phyloP scores from a whole-genome alignment of 2,329 filamentous ascomycete species.

The Scortechinia acanthostroma region DNA sequence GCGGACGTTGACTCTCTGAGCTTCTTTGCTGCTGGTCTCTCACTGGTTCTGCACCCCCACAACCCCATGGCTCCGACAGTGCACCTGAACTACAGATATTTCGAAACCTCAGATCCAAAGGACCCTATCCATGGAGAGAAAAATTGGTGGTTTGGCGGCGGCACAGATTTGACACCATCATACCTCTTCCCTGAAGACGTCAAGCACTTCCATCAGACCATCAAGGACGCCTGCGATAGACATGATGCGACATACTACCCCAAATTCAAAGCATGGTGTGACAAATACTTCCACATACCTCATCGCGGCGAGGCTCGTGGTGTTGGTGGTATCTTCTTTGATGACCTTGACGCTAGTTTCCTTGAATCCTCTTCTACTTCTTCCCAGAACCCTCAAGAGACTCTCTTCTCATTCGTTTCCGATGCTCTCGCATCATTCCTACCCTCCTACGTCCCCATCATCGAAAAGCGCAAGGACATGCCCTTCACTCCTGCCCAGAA shows the following conservation, averaged over 20 bases:
- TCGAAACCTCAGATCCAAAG: conserved; percentile 84
- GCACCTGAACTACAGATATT: conserved; percentile 97
- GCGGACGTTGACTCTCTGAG: conserved; percentile 68
- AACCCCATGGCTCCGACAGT: conserved; percentile 98
- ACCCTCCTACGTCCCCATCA: conserved; percentile 82
- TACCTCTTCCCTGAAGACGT: conserved; percentile 97
- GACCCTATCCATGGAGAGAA: conserved; percentile 57
- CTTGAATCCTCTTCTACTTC: not conserved
- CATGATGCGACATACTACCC: conserved; percentile 90
- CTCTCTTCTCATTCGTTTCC: conserved; percentile 81
- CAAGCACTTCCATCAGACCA: conserved; percentile 88
- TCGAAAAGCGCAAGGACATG: conserved; percentile 85
- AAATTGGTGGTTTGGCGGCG: conserved; percentile 95
- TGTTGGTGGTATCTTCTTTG: conserved; percentile 95
- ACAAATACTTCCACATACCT: conserved; percentile 92
- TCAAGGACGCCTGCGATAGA: conserved; percentile 87
- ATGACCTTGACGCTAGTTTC: conserved; percentile 75
- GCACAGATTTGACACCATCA: conserved; percentile 83
- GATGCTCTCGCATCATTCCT: conserved; percentile 81
- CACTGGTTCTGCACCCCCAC: conserved; percentile 82
- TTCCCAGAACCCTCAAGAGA: conserved; percentile 71
- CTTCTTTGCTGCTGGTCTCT: conserved; percentile 92
- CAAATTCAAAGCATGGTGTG: conserved; percentile 95
- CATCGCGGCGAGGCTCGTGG: conserved; percentile 83
- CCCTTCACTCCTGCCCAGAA: conserved; percentile 80